These are phyloP conservation scores for Aspergillus bertholletiae DNA, from an alignment of 495 filamentous ascomycete species.

Conservation along the genomic window DNA sequence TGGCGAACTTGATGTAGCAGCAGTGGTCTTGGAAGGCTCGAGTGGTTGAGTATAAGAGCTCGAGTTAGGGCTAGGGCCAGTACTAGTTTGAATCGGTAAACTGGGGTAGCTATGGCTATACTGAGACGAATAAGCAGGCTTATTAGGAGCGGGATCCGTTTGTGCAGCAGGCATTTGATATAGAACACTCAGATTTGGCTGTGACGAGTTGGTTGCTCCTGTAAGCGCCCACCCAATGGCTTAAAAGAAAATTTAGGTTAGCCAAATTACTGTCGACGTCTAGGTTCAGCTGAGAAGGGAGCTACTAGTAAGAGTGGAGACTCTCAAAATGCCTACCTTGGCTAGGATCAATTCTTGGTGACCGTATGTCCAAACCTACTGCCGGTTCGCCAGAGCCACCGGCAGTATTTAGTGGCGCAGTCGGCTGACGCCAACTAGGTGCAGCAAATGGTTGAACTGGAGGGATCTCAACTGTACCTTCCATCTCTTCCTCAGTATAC, in stretches of 20 bases:
- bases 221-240: conserved; percentile 77
- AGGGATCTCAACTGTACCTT: conserved; percentile 49
- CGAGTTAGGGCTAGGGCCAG: conserved; percentile 16
- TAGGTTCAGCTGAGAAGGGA: conserved; percentile 2
- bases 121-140: conserved; percentile 27
- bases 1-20: conserved; percentile 14
- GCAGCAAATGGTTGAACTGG: conserved; percentile 37
- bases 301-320: neutral
- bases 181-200: conserved; percentile 70
- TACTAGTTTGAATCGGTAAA: conserved; percentile 21
- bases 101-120: conserved; percentile 33
- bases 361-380: conserved; percentile 28
- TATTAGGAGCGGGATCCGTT: conserved; percentile 14
- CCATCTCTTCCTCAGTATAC: conserved; percentile 74
- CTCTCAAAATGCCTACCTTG: conserved; percentile 40
- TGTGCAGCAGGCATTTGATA: conserved; percentile 53
- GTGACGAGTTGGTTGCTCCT: conserved; percentile 77
- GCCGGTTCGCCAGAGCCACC: conserved; percentile 22
- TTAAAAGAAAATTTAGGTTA: conserved; percentile 31
- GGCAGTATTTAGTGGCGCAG: conserved; percentile 21
- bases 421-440: conserved; percentile 40
- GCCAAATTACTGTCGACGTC: neutral
- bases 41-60: conserved; percentile 21
- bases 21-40: conserved; percentile 12
- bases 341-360: conserved; percentile 46